Evolutionary conservation across 176 grass and related monocot genomes (phyloP).

Genomic region (Themeda triandra): DNA sequence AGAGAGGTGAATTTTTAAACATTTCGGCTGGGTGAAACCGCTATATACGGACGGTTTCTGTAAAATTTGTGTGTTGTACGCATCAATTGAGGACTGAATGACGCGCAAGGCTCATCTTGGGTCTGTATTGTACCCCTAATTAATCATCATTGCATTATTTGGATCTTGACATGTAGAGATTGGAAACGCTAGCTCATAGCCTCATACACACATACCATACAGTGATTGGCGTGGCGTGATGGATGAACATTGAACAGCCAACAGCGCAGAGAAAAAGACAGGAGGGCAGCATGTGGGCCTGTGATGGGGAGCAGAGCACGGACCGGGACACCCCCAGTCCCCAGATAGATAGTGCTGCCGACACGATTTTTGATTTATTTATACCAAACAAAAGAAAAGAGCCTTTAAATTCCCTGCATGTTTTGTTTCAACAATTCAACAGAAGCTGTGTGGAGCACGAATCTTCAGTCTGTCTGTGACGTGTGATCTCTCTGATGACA

Average conservation of each 20-base stretch:
- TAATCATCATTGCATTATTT: background rate
- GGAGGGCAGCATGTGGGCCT: background rate
- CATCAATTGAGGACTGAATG: background rate
- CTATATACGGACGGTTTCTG: background rate
- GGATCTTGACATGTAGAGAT: background rate
- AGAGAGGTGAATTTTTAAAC: background rate
- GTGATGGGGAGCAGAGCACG: background rate
- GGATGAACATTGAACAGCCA: background rate
- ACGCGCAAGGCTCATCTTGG: background rate
- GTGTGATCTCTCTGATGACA: too few relatives aligned
- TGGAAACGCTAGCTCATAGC: background rate
- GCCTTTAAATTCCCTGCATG: too few relatives aligned
- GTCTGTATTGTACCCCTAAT: background rate
- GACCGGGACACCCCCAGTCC: background rate
- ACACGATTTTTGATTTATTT: background rate
- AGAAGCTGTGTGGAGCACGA: too few relatives aligned
- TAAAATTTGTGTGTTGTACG: background rate
- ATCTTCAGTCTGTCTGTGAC: too few relatives aligned
- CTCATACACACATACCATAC: background rate
- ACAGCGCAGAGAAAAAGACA: slow-evolving; percentile 5
- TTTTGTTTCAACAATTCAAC: too few relatives aligned
- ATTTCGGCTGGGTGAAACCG: background rate
- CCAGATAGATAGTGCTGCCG: slow-evolving; percentile 1
- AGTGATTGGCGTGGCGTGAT: background rate
- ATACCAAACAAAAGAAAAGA: too few relatives aligned